These are phyloP conservation scores for Aspergillus luchuensis DNA, from an alignment of 2,329 filamentous ascomycete species.

Conservation along the genomic window DNA sequence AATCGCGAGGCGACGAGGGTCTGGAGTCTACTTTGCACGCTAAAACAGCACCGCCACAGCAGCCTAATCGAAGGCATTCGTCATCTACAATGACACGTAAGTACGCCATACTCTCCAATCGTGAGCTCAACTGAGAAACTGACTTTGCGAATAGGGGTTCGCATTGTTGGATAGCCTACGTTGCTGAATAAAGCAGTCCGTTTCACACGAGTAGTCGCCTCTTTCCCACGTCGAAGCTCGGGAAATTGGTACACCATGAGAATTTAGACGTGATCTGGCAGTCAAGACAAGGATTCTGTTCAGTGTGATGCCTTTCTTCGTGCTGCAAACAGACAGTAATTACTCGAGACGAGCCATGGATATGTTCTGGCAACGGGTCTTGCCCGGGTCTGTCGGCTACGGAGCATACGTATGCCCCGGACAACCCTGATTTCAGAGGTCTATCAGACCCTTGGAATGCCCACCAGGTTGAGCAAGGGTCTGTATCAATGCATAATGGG, in stretches of 20 bases:
- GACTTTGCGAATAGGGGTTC: neutral
- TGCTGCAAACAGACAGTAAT: neutral
- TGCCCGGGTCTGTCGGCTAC: neutral
- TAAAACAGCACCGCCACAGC: neutral
- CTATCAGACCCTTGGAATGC: neutral
- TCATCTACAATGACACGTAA: neutral
- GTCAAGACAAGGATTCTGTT: fast-evolving
- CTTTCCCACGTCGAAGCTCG: neutral
- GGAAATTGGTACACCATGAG: neutral
- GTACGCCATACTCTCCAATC: neutral
- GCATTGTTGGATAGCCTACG: neutral
- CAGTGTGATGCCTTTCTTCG: neutral
- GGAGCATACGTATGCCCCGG: constrained; percentile 1
- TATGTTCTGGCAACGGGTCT: neutral
- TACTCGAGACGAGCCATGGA: neutral
- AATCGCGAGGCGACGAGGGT: neutral
- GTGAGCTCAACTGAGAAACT: neutral
- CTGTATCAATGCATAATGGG: neutral
- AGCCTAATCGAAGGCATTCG: neutral
- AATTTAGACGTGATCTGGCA: neutral
- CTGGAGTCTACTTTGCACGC: neutral
- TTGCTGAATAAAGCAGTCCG: no score
- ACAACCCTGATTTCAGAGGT: neutral
- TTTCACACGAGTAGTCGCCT: fast-evolving
- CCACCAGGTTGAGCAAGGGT: neutral